Conservation (phyloP, 192 early-diverging fungal species). For the Thamnidium elegans region DNA sequence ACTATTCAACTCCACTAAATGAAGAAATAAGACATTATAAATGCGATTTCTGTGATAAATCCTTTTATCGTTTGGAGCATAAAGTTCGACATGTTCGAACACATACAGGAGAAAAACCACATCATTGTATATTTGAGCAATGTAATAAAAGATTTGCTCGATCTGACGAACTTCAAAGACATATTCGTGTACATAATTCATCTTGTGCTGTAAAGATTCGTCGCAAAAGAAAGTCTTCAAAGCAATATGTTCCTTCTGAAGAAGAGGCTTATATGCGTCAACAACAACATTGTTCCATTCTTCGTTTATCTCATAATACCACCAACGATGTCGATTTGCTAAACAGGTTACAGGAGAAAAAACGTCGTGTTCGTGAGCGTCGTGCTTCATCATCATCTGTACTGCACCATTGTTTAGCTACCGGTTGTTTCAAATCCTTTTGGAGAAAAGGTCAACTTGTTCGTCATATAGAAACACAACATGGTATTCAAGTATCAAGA, state of each 20-base stretch:
- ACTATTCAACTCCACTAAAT: not conserved
- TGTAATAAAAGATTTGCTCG: conserved; percentile 2
- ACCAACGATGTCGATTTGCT: not conserved
- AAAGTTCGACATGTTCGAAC: conserved; percentile 7
- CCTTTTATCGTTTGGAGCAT: conserved; percentile 6
- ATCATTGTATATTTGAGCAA: conserved; percentile 7
- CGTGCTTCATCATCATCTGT: not conserved
- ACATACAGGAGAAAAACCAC: conserved; percentile 7
- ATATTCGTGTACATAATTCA: conserved; percentile 2
- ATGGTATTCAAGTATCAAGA: not conserved
- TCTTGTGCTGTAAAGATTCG: not conserved
- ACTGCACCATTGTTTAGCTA: not conserved
- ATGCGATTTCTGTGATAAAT: conserved; percentile 13
- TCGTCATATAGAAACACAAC: not conserved
- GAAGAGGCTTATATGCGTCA: conserved; percentile 12
- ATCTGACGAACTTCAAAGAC: conserved; percentile 15
- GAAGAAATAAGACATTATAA: conserved; percentile 2
- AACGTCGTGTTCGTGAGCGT: not conserved
- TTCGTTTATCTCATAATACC: not conserved
- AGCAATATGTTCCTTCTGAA: not conserved
- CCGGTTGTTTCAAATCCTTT: not conserved
- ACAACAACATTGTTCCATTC: not conserved
- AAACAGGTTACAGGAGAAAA: too few relatives aligned
- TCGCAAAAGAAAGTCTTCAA: not conserved
- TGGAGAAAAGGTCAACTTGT: conserved; percentile 4